phyloP scores from a whole-genome alignment of 2,329 filamentous ascomycete genomes.

The Ascocoryne sarcoides region DNA sequence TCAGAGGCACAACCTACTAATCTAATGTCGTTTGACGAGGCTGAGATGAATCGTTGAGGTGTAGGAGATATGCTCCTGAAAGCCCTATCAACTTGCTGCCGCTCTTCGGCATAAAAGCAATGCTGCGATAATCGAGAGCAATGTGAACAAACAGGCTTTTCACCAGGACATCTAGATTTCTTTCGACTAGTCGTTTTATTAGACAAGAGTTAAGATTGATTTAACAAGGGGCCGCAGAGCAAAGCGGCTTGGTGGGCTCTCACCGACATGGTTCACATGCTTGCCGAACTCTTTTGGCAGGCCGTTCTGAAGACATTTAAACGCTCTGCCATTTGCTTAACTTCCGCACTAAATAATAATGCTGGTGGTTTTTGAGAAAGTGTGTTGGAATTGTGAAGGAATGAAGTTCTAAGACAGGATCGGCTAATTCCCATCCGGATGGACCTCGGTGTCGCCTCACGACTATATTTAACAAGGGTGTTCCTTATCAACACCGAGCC shows the following conservation, averaged over 20 bases:
- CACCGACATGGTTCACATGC: conserved; percentile 32
- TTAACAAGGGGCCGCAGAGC: background rate
- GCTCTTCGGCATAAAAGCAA: conserved; percentile 36
- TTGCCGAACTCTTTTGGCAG: conserved; percentile 25
- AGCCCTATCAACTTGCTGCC: conserved; percentile 1
- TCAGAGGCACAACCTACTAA: too few relatives aligned
- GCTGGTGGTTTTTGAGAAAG: too few relatives aligned
- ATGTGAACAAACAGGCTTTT: conserved; percentile 40
- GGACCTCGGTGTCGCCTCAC: too few relatives aligned
- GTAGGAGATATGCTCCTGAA: conserved; percentile 11
- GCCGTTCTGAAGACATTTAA: conserved; percentile 20
- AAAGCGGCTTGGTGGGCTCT: conserved; percentile 2
- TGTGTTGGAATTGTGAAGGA: too few relatives aligned
- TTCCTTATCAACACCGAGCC: too few relatives aligned
- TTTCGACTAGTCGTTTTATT: conserved; percentile 34
- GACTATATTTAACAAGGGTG: too few relatives aligned
- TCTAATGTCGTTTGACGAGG: background rate
- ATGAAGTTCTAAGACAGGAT: too few relatives aligned
- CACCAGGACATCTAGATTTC: conserved; percentile 42
- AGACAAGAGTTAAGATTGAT: background rate
- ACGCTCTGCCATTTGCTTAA: too few relatives aligned
- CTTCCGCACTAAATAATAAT: too few relatives aligned
- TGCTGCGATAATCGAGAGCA: conserved; percentile 39
- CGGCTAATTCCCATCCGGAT: too few relatives aligned
- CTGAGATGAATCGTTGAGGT: conserved; percentile 3